These are phyloP conservation scores for Pelargonium myrrhifolium DNA, from an alignment of 441 rosid genomes.

Conservation along the genomic window DNA sequence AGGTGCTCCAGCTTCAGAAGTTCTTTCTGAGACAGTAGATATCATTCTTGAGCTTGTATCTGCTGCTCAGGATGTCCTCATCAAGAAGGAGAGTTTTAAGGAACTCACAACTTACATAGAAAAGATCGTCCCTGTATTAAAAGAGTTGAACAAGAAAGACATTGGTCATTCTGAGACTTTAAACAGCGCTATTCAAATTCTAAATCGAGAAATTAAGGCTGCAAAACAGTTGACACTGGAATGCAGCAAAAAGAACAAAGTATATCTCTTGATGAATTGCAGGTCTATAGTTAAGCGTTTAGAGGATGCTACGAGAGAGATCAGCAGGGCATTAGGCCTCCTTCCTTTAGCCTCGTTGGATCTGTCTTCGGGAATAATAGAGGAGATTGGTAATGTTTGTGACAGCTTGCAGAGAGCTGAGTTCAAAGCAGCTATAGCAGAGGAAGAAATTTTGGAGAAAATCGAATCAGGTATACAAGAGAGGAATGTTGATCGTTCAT, in stretches of 20 bases:
- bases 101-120: slow-evolving; percentile 40
- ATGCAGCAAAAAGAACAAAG: slow-evolving; percentile 43
- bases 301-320: slow-evolving; percentile 33
- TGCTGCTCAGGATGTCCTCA: slow-evolving; percentile 34
- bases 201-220: slow-evolving; percentile 38
- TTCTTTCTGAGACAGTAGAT: slow-evolving; percentile 38
- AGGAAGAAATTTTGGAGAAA: slow-evolving; percentile 53
- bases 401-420: slow-evolving; percentile 49
- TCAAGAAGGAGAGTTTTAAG: slow-evolving; percentile 45
- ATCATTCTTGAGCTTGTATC: slow-evolving; percentile 32
- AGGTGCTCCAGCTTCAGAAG: slow-evolving; percentile 34
- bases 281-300: slow-evolving; percentile 35
- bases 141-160: slow-evolving; percentile 38
- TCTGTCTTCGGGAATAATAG: slow-evolving; percentile 35
- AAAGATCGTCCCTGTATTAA: slow-evolving; percentile 42
- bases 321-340: slow-evolving; percentile 43
- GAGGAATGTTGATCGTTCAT: slow-evolving; percentile 46
- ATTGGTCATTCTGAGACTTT: slow-evolving; percentile 30
- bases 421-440: slow-evolving; percentile 48
- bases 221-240: slow-evolving; percentile 41
- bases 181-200: slow-evolving; percentile 37
- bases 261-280: slow-evolving; percentile 53
- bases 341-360: slow-evolving; percentile 49
- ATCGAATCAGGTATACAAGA: slow-evolving; percentile 60
- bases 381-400: slow-evolving; percentile 34